Percentiles rank a stretch among this genome's conserved stretches.
Evolutionary conservation across 495 filamentous ascomycete genomes (phyloP).

Genomic region (Thozetella sp.): DNA sequence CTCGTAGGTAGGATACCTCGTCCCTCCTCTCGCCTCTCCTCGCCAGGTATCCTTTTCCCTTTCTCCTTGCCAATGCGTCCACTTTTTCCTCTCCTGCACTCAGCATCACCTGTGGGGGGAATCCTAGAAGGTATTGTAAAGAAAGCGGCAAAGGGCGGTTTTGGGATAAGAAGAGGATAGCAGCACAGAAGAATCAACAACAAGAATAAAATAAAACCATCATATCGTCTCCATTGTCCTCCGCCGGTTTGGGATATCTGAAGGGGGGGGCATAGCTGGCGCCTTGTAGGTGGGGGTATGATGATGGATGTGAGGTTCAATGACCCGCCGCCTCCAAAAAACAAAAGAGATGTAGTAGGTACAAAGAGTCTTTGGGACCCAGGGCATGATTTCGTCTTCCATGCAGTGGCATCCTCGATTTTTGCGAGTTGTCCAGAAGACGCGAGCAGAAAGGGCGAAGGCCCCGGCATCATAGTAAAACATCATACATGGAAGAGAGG

Average conservation of each 20-base stretch:
- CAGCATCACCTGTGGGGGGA: not conserved
- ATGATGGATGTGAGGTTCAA: not conserved
- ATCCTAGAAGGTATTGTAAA: conserved; percentile 1
- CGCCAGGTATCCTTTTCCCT: not conserved
- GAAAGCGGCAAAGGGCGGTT: not conserved
- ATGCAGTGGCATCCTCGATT: not conserved
- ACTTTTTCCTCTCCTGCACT: not conserved
- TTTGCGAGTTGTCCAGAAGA: not conserved
- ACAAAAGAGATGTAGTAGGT: conserved; percentile 1
- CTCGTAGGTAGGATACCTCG: no score
- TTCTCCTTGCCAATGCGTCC: no score
- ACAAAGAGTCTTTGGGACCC: not conserved
- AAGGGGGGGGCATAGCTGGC: not conserved
- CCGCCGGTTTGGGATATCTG: not conserved
- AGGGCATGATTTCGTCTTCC: not conserved
- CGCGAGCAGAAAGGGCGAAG: not conserved
- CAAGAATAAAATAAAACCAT: not conserved
- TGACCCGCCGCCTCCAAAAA: not conserved
- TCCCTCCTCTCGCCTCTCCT: not conserved
- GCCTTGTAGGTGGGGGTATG: not conserved
- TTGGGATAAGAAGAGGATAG: not conserved
- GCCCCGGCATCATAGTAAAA: not conserved
- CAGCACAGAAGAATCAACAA: not conserved
- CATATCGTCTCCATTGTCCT: not conserved
- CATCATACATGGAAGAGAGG: not conserved